Percentiles rank a stretch among this genome's conserved stretches.
These are phyloP conservation scores for Daedalea quercina DNA, from an alignment of 768 basidiomycete species.

Conservation along the genomic window DNA sequence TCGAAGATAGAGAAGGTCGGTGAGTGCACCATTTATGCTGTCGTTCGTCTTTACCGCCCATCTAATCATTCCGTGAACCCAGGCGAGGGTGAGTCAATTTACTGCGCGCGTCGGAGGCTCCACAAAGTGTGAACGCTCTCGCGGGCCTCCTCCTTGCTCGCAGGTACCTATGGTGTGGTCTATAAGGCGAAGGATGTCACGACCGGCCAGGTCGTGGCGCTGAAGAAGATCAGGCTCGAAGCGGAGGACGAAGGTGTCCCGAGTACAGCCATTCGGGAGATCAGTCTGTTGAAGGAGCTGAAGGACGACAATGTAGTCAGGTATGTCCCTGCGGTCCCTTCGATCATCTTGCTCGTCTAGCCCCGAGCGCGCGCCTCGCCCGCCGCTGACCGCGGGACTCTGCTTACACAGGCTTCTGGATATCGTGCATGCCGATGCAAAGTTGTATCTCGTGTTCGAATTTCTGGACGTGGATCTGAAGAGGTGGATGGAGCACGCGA, in stretches of 20 bases:
- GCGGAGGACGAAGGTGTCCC: slow-evolving; percentile 99
- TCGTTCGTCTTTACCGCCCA: background rate
- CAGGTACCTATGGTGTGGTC: slow-evolving; percentile 97
- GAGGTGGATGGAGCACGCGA: slow-evolving; percentile 90
- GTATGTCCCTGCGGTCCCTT: slow-evolving; percentile 32
- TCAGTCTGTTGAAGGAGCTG: slow-evolving; percentile 93
- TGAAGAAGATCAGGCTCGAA: slow-evolving; percentile 98
- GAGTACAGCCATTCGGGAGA: slow-evolving; percentile 96
- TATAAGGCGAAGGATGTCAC: slow-evolving; percentile 89
- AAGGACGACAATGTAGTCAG: slow-evolving; percentile 94
- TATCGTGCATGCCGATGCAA: slow-evolving; percentile 95
- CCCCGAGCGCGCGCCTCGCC: background rate
- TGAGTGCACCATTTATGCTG: slow-evolving; percentile 41
- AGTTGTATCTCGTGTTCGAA: slow-evolving; percentile 96
- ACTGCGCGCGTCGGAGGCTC: background rate
- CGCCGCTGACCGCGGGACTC: background rate
- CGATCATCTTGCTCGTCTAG: background rate
- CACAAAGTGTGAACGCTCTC: background rate
- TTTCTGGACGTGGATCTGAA: slow-evolving; percentile 97
- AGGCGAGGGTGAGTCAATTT: slow-evolving; percentile 43
- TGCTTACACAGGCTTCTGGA: slow-evolving; percentile 69
- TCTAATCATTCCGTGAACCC: background rate
- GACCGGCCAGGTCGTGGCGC: slow-evolving; percentile 80
- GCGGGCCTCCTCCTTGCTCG: background rate
- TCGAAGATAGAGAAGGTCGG: slow-evolving; percentile 98